Conservation (phyloP, 805 yeast species). For the Wickerhamiella bombiphila region DNA sequence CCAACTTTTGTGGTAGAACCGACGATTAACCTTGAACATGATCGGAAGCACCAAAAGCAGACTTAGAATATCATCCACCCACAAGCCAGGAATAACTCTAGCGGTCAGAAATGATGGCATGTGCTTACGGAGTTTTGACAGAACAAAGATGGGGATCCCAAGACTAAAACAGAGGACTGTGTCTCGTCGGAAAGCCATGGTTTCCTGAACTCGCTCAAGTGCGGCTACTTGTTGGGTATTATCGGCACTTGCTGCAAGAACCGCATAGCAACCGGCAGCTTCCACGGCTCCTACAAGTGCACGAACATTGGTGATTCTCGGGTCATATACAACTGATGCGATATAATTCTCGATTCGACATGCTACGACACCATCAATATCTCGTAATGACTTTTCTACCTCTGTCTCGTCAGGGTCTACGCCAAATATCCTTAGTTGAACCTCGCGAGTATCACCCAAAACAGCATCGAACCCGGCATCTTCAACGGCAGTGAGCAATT, state of each 20-base stretch:
- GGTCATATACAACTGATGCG: conserved; percentile 38
- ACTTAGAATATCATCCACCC: conserved; percentile 48
- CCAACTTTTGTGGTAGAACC: conserved; percentile 51
- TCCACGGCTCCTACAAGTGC: conserved; percentile 39
- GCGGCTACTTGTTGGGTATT: conserved; percentile 54
- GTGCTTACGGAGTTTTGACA: conserved; percentile 29
- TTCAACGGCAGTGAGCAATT: conserved; percentile 43
- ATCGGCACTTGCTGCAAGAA: conserved; percentile 34
- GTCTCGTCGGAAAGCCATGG: conserved; percentile 50
- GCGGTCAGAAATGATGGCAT: conserved; percentile 25
- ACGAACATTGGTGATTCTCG: conserved; percentile 40
- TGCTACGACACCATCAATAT: conserved; percentile 32
- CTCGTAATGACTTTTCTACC: conserved; percentile 34
- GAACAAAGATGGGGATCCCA: conserved; percentile 45
- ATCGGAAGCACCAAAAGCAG: conserved; percentile 43
- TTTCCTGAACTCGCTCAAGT: conserved; percentile 56
- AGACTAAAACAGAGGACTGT: conserved; percentile 37
- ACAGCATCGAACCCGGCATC: conserved; percentile 61
- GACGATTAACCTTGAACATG: conserved; percentile 51
- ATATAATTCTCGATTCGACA: conserved; percentile 23
- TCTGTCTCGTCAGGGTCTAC: conserved; percentile 48
- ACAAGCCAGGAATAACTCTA: conserved; percentile 43
- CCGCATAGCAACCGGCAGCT: conserved; percentile 40
- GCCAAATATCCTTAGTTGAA: conserved; percentile 33
- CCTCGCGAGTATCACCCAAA: background rate